Base-by-base conservation (phyloP, 2,329 filamentous ascomycete species). In the Colletotrichum caudatum region DNA sequence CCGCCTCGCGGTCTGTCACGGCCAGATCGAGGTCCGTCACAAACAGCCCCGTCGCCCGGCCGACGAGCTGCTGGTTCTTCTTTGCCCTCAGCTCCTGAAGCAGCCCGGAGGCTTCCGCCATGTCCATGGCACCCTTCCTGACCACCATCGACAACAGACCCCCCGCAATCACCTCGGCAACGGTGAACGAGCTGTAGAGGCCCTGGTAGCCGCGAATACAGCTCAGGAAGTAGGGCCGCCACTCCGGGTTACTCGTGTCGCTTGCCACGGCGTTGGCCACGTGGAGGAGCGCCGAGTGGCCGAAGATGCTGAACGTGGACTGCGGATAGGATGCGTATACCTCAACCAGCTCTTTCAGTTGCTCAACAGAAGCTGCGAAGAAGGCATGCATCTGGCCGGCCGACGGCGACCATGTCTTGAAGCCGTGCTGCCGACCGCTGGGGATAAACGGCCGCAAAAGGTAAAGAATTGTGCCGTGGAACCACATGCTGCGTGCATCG, bases 231-330 rank as follows among this genome's bases (percentile, higher is more conserved):
- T 84, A 82, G 5, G 78, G 76, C 9, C 76, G 77, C 77, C 78
- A 80, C 6, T 80, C 69, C 0, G 76, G 73, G 20, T 82, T 78
- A 7, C 74, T 73, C 1, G 73, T 75, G 35, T 77, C 74, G 14
- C 76, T 74, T 0, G 82, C 71, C 20, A 82, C 77, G 3, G 80
- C 81, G 57, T 84, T 84, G 9, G 79, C 76, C 3, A 83, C 75
- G 41, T 83, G 82, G 8, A 81, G 77, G 33, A 84, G 75, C 0
- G 79, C 81, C 16, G 76, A 82, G 64, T 84, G 81, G 80, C 82
- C 84, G 11, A 83, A 74, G 14, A 84, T 79, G 5, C 80, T 79
- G 69, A 79, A 82, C 3, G 76, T 76, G 5, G 81, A 80, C 16
- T 77, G 76, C 6, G 74, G 69, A 50, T 81, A 76, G 11, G 76